Conservation (phyloP, 306 rosid species). For the Vachellia pachyceras region DNA sequence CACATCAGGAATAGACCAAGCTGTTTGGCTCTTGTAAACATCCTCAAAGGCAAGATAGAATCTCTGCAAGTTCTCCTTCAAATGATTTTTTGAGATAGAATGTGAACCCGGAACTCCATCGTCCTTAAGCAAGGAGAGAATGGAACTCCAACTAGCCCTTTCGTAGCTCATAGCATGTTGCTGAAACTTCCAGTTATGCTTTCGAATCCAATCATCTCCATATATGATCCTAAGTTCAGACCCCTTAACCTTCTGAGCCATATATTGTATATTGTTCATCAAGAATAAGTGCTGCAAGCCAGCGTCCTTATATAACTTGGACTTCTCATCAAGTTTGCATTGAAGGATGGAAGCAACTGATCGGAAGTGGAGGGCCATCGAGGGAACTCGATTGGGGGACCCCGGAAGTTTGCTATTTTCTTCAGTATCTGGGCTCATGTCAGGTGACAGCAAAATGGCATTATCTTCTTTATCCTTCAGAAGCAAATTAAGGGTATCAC, state of each 20-base stretch:
- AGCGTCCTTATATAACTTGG: constrained; percentile 57
- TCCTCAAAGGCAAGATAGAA: constrained; percentile 68
- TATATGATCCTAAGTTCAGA: constrained; percentile 56
- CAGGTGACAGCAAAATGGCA: constrained; percentile 47
- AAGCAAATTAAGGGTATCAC: constrained; percentile 54
- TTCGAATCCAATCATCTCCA: constrained; percentile 66
- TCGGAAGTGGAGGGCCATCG: constrained; percentile 46
- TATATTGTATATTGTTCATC: constrained; percentile 73
- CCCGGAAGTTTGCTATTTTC: constrained; percentile 30
- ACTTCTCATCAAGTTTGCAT: constrained; percentile 59
- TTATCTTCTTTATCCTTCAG: constrained; percentile 48
- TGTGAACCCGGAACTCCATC: constrained; percentile 58
- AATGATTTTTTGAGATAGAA: constrained; percentile 45
- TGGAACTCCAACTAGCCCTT: constrained; percentile 67
- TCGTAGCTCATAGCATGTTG: constrained; percentile 62
- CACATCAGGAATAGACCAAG: constrained; percentile 58
- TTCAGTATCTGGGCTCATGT: constrained; percentile 45
- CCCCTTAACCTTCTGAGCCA: constrained; percentile 71
- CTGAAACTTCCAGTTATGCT: constrained; percentile 60
- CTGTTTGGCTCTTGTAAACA: constrained; percentile 59
- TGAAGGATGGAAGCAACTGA: constrained; percentile 54
- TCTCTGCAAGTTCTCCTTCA: constrained; percentile 61
- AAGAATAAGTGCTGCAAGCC: constrained; percentile 66
- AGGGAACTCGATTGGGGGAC: constrained; percentile 34
- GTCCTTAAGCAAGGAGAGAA: constrained; percentile 56